Percentiles rank a stretch among this genome's conserved stretches.
phyloP scores from a whole-genome alignment of 345 rosid species.

The Citrus maxima region DNA sequence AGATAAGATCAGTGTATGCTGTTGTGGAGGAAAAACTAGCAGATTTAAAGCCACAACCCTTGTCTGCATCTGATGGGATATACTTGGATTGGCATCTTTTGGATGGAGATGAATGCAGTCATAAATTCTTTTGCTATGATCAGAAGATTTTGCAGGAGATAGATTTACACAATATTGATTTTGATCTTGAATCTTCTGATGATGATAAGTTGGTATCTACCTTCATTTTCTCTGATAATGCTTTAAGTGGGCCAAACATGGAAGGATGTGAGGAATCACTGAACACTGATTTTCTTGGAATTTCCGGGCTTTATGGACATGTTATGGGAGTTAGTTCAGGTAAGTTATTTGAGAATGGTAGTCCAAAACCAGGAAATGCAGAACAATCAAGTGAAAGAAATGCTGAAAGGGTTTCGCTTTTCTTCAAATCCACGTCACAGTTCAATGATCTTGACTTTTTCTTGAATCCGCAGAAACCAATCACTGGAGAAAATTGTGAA shows the following conservation, averaged over 20 bases:
- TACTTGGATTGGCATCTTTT: slow-evolving; percentile 85
- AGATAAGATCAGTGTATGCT: slow-evolving; percentile 37
- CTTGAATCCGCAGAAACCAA: slow-evolving; percentile 71
- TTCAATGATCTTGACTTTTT: slow-evolving; percentile 83
- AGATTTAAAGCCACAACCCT: slow-evolving; percentile 40
- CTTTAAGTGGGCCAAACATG: slow-evolving; percentile 23
- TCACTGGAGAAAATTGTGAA: slow-evolving; percentile 31
- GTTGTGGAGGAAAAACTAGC: slow-evolving; percentile 42
- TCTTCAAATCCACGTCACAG: slow-evolving; percentile 65
- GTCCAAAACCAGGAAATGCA: slow-evolving; percentile 28
- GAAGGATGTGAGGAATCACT: slow-evolving; percentile 40
- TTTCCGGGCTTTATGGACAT: slow-evolving; percentile 23
- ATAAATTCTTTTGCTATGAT: slow-evolving; percentile 24
- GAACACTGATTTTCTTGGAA: slow-evolving; percentile 28
- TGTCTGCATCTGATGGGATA: slow-evolving; percentile 71
- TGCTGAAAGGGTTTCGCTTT: slow-evolving; percentile 39
- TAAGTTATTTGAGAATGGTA: slow-evolving; percentile 19
- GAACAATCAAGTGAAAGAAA: slow-evolving; percentile 31
- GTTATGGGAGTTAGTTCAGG: slow-evolving; percentile 27
- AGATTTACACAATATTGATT: slow-evolving; percentile 32
- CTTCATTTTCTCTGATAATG: slow-evolving; percentile 53
- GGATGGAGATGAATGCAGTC: slow-evolving; percentile 48
- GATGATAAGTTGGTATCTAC: slow-evolving; percentile 45
- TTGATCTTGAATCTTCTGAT: slow-evolving; percentile 35
- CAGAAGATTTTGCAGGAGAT: slow-evolving; percentile 36